These are phyloP conservation scores for Trichosanthes truncata DNA, from an alignment of 306 rosid genomes.

Conservation along the genomic window DNA sequence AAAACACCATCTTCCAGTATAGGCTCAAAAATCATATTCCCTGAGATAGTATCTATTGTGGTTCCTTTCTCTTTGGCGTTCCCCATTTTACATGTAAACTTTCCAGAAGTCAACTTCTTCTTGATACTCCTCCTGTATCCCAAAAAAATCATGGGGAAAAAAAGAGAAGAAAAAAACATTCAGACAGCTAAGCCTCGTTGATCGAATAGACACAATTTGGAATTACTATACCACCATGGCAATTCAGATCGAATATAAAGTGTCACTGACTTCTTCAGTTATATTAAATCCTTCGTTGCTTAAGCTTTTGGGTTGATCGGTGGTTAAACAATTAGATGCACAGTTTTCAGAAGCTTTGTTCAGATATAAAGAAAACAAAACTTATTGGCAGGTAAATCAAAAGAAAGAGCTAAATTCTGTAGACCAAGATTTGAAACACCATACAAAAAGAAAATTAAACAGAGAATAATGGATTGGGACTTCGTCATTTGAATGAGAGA, in stretches of 20 bases:
- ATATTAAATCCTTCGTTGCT: background rate
- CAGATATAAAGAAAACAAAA: background rate
- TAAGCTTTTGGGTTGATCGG: background rate
- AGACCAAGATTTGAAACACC: background rate
- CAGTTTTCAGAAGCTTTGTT: background rate
- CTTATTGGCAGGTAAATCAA: background rate
- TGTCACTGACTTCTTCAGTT: background rate
- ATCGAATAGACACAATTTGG: background rate
- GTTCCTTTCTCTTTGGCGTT: conserved; percentile 20
- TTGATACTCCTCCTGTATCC: conserved; percentile 32
- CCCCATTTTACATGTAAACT: conserved; percentile 40
- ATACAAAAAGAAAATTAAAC: background rate
- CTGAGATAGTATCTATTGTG: conserved; percentile 29
- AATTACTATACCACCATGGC: background rate
- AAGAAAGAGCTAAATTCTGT: background rate
- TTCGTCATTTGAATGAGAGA: background rate
- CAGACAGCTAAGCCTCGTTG: background rate
- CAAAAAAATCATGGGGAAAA: background rate
- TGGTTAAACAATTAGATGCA: background rate
- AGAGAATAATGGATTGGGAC: background rate
- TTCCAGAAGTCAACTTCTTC: conserved; percentile 23
- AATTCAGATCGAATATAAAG: background rate
- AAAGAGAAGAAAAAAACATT: background rate
- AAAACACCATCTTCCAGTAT: conserved; percentile 70
- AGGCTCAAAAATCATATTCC: conserved; percentile 64